Evolutionary conservation across 805 yeast genomes (phyloP).

Genomic region (Kodamaea hsintzibuensis): DNA sequence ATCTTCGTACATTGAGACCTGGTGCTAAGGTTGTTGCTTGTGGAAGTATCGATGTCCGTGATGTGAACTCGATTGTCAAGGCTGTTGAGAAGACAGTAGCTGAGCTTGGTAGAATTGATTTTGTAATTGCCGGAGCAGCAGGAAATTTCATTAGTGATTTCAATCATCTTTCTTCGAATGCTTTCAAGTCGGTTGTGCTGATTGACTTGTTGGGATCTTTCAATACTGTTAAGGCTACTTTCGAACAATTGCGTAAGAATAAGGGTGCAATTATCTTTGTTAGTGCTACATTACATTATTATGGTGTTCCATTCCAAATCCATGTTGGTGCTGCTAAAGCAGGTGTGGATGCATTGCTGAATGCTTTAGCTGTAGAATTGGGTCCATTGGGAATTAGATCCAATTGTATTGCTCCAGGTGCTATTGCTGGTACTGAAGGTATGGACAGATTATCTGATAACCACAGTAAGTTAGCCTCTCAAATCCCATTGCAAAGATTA

Average conservation of each 20-base stretch:
- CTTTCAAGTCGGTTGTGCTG: slow-evolving; percentile 39
- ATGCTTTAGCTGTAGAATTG: slow-evolving; percentile 31
- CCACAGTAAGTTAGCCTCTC: slow-evolving; percentile 20
- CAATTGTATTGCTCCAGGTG: slow-evolving; percentile 30
- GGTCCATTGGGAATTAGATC: slow-evolving; percentile 32
- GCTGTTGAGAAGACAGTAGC: slow-evolving; percentile 25
- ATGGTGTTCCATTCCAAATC: slow-evolving; percentile 41
- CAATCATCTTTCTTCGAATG: slow-evolving; percentile 44
- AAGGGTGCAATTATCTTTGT: slow-evolving; percentile 41
- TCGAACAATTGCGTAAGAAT: slow-evolving; percentile 36
- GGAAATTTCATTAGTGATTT: slow-evolving; percentile 45
- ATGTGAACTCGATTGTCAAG: slow-evolving; percentile 21
- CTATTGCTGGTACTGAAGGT: slow-evolving; percentile 31
- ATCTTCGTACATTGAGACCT: slow-evolving; percentile 22
- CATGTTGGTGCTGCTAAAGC: slow-evolving; percentile 35
- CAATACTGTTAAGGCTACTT: slow-evolving; percentile 44
- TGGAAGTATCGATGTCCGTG: slow-evolving; percentile 24
- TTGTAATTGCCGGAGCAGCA: slow-evolving; percentile 47
- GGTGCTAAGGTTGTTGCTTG: slow-evolving; percentile 27
- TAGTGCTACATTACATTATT: slow-evolving; percentile 45
- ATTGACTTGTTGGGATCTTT: slow-evolving; percentile 44
- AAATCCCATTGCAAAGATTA: slow-evolving; percentile 64
- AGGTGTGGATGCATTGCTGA: slow-evolving; percentile 31
- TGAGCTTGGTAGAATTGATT: slow-evolving; percentile 44
- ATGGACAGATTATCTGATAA: slow-evolving; percentile 22